Evolutionary conservation across 2,329 filamentous ascomycete species (phyloP), one percentile per base, ranked within the genome.

Genomic region (Acephala macrosclerotiorum): DNA sequence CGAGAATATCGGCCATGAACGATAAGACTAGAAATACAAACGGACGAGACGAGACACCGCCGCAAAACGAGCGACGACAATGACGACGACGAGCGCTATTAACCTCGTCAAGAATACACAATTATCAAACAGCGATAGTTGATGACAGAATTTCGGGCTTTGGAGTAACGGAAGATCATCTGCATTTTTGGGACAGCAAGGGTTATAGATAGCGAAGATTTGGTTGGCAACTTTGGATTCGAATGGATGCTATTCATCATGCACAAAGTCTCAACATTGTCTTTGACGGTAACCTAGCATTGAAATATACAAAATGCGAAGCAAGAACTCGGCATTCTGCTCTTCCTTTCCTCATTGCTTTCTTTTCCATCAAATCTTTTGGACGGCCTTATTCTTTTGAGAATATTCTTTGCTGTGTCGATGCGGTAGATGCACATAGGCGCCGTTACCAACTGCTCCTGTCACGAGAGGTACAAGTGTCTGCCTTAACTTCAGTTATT

Each of bases 1-100:
- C 25, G 35, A 26, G 63, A 65, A 25, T 56, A 65, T 33, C n/a
- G 45, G 20, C 45, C 40, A 38, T 65, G 51, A 49, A 12, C 40
- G 40, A 18, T 18, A n/a, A n/a, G n/a, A 42, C 16, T n/a, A 6
- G 11, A 20, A 49, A 8, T 4, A 49, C 4, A 18, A 42, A 3
- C 4, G 4, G 29, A 33, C 29, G 29, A 9, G 9, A 33, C 29
- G 4, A 33, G 29, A 33, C 29, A 33, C 29, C 29, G 9, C 29
- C 29, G 9, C 4, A 33, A 33, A 33, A 33, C 29, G 29, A 14
- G 5, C 14, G 14, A 18, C 25, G 14, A 26, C 20, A 29, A 26
- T 6, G 3, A 3, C 20, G 16, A 53, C 14, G 20, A 49, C 20
- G 18, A 49, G n/a, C 45, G 11, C n/a, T 12, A 2, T 9, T 26